These are phyloP conservation scores for Ceratocystis cubensis DNA, from an alignment of 2,329 filamentous ascomycete species.

Conservation along the genomic window DNA sequence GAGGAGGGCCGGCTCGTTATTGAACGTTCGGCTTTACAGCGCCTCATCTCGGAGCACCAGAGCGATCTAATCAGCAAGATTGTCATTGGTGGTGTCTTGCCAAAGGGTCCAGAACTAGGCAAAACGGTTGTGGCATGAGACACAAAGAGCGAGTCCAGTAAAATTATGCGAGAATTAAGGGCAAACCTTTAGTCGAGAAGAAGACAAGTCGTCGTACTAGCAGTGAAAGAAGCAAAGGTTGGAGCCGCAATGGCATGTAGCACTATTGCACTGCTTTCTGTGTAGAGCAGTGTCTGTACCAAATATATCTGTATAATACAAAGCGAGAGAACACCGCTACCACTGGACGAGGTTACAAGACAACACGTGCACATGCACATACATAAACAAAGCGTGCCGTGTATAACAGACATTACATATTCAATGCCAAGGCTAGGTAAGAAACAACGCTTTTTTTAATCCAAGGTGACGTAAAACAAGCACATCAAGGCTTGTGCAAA, in stretches of 20 bases:
- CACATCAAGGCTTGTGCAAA: too few relatives aligned
- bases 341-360: not conserved
- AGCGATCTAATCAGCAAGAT: constrained; percentile 41
- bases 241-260: not conserved
- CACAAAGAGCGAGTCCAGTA: not conserved
- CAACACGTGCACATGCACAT: not conserved
- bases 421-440: too few relatives aligned
- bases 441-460: too few relatives aligned
- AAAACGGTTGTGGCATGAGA: constrained; percentile 12
- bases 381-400: too few relatives aligned
- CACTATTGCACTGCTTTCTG: not conserved
- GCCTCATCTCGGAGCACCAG: constrained; percentile 60
- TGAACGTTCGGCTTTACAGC: constrained; percentile 66
- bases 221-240: not conserved
- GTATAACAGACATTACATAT: too few relatives aligned
- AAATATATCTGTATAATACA: constrained; percentile 15
- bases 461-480: too few relatives aligned
- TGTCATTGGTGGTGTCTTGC: constrained; percentile 9
- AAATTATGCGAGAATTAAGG: not conserved
- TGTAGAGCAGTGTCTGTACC: constrained; percentile 9
- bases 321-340: not conserved
- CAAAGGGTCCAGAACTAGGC: constrained; percentile 9
- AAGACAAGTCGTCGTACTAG: not conserved
- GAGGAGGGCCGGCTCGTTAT: constrained; percentile 76
- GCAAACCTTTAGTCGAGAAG: not conserved